Evolutionary conservation across 306 rosid genomes (phyloP), one percentile per base, ranked within the genome.

Genomic region (Calophaca sinica): DNA sequence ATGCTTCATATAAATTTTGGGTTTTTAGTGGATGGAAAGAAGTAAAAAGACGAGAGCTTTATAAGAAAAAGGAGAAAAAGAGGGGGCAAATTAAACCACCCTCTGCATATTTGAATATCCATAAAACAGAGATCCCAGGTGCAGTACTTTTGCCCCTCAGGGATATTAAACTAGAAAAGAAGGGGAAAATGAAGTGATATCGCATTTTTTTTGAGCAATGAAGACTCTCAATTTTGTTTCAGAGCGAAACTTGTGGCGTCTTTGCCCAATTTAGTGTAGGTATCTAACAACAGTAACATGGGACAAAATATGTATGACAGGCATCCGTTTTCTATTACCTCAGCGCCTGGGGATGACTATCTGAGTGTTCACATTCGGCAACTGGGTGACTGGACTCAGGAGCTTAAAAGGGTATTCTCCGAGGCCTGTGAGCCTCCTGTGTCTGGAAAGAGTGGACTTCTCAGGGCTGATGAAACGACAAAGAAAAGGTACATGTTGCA

Each of bases 251-350:
- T n/a, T 14, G 42, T 49, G 78, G 7, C 69, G 55, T 32, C 33
- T 48, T 65, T 70, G 51, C 44, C 13, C 51, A 38, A 28, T 5
- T 68, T 68, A 57, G 4, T 68, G 46, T 45, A 7, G 9, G 3
- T 55, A 52, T 74, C 35, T 66, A 29, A 69, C 39, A 29, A 69
- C 39, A 35, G 44, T 52, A 62, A 75, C 78, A 65, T 68, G 72
- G 66, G 73, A 9, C 57, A 67, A 32, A 74, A 42, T 55, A 49
- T 82, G 81, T 68, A 62, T 70, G 63, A 14, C 87, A 96, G 99
- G 99, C 99, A 96, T 85, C 99, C 99, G 28, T 96, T 96, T 87
- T 96, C 99, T 38, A 96, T 96, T 62, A 96, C 99, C 73, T 96
- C 99, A 14, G 93, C 99, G 79, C 99, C 99, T n/a, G 97, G 90